Percentiles rank a stretch among this genome's conserved stretches.
Conservation (phyloP, 1,284 basidiomycete genomes). For the Austropuccinia psidii region DNA sequence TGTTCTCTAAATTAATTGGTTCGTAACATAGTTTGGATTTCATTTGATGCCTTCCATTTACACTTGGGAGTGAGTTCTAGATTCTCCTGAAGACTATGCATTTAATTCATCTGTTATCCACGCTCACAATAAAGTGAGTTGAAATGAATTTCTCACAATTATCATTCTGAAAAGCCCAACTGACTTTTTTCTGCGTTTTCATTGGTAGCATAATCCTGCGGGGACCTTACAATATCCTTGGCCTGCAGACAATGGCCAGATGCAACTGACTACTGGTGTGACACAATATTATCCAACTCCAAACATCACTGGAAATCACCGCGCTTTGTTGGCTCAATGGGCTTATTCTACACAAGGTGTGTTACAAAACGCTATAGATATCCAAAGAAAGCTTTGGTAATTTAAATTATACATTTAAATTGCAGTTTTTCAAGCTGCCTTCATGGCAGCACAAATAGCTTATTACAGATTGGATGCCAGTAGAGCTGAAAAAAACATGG, state of each 20-base stretch:
- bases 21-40: conserved; percentile 53
- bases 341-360: conserved; percentile 40
- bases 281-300: conserved; percentile 31
- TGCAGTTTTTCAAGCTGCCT: conserved; percentile 54
- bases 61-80: conserved; percentile 58
- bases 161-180: not conserved
- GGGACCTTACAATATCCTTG: conserved; percentile 42
- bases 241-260: conserved; percentile 39
- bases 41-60: conserved; percentile 62
- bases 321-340: conserved; percentile 37
- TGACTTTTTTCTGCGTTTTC: not conserved
- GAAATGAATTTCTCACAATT: not conserved
- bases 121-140: conserved; percentile 56
- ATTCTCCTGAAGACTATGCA: conserved; percentile 53
- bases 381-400: not conserved
- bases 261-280: conserved; percentile 40
- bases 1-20: too few relatives aligned
- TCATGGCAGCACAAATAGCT: conserved; percentile 57
- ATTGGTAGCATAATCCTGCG: conserved; percentile 40
- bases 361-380: conserved; percentile 49
- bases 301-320: conserved; percentile 23
- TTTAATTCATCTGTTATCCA: conserved; percentile 59
- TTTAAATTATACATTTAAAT: conserved; percentile 53
- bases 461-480: conserved; percentile 59
- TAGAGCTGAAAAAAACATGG: conserved; percentile 57